Base-by-base conservation (phyloP, 345 rosid genomes). In the Aegle marmelos region DNA sequence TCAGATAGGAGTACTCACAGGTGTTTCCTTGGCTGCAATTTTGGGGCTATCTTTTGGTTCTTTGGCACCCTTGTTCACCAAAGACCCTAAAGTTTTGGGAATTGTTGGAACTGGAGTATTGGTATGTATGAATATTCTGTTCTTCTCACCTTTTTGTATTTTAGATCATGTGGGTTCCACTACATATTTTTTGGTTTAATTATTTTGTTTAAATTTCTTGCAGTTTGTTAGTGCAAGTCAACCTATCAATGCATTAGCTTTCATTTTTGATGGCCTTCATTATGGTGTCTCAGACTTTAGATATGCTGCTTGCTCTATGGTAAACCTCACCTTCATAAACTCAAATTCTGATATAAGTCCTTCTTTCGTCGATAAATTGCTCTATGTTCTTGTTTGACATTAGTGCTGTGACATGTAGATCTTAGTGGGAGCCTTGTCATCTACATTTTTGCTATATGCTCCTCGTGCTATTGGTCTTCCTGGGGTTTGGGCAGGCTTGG, bases 281-380 rank as follows among this genome's bases (percentile, higher is more conserved):
- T 96, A 87, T 77, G 99, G 99, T 33, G 90, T 92, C 82, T 96
- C 97, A 0, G 99, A 96, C 87, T 96, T 96, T 81, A 85, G 88
- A 22, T 96, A 92, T 70, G 96, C 99, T 75, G 98, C 99, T 41
- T 74, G 72, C 41, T 92, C 99, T 54, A 96, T 91, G 99, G 94
- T 92, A 80, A 80, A 80, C 73, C 39, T 64, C 48, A 37, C 37
- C 16, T 28, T 58, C 50, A 21, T 36, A 21, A 58, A 45, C 60
- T 25, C 22, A 19, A 39, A 19, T 57, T 25, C 66, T 39, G 7
- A 7, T 62, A 6, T 25, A 24, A 24, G 39, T 31, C 59, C 21
- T 16, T 17, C 60, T 74, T 70, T 33, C n/a, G 27, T 9, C 66
- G 17, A 57, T 75, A 75, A 54, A 34, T 36, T 76, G 10, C 54